A percentile compares a stretch with the other conserved stretches of the same genome.
Evolutionary conservation across 2,329 filamentous ascomycete species (phyloP).

Genomic region (Aspergillus brunneoviolaceus): DNA sequence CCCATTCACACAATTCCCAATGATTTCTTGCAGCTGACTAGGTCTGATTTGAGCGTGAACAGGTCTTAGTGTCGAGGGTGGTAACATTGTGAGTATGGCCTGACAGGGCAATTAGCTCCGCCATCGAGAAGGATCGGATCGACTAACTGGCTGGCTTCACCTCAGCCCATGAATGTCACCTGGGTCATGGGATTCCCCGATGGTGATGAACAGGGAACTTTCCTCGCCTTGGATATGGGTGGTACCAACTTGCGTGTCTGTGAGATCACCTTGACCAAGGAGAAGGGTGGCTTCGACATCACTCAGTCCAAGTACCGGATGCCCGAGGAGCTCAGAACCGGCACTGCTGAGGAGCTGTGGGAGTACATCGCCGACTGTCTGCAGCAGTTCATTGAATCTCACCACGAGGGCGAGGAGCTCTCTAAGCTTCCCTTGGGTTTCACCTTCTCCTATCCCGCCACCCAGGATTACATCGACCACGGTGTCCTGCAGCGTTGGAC

Average conservation of each 20-base stretch:
- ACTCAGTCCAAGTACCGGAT: slow-evolving; percentile 95
- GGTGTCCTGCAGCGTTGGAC: slow-evolving; percentile 94
- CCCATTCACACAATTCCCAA: too few species aligned
- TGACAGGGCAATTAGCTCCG: neutral
- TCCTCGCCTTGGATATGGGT: slow-evolving; percentile 89
- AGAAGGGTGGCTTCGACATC: slow-evolving; percentile 88
- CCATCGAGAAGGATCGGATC: neutral
- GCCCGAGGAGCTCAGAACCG: slow-evolving; percentile 88
- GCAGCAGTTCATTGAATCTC: slow-evolving; percentile 83
- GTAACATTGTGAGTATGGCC: slow-evolving; percentile 73
- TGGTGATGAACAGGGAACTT: slow-evolving; percentile 83
- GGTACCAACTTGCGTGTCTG: slow-evolving; percentile 95
- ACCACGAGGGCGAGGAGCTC: slow-evolving; percentile 67
- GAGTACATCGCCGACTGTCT: slow-evolving; percentile 93
- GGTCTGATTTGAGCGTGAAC: neutral
- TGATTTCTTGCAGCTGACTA: neutral
- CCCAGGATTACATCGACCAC: slow-evolving; percentile 89
- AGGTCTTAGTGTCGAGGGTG: slow-evolving; percentile 84
- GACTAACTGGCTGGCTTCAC: neutral
- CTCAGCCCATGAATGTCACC: slow-evolving; percentile 92
- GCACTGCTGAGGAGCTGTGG: slow-evolving; percentile 82
- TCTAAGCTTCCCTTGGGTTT: slow-evolving; percentile 75
- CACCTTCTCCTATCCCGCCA: slow-evolving; percentile 94
- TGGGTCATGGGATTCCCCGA: slow-evolving; percentile 92
- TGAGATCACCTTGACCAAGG: slow-evolving; percentile 82